These are phyloP conservation scores for Cynara cardunculus DNA, from an alignment of 129 eudicot species.

Conservation along the genomic window DNA sequence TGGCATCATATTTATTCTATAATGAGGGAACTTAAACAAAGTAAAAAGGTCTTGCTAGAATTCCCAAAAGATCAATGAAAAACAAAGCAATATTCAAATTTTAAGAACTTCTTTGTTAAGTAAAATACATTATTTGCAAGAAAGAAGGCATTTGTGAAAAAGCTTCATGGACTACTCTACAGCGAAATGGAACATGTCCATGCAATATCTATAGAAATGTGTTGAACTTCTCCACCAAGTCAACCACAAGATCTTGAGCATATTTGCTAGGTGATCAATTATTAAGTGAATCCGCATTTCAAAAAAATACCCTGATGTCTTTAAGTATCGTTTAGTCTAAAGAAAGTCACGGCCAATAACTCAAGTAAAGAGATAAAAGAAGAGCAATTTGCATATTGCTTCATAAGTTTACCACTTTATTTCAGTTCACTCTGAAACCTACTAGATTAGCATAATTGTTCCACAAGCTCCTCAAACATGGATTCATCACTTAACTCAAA, in stretches of 20 bases:
- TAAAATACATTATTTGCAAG: not conserved
- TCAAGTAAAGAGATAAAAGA: not conserved
- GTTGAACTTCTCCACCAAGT: not conserved
- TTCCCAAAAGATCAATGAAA: not conserved
- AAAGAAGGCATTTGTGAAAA: not conserved
- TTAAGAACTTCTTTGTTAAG: not conserved
- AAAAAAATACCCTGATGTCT: not conserved
- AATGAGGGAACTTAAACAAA: not conserved
- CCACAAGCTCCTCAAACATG: not conserved
- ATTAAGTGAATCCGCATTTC: not conserved
- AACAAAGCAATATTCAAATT: not conserved
- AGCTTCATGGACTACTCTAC: not conserved
- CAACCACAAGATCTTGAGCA: not conserved
- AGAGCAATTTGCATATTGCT: not conserved
- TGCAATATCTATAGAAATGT: not conserved
- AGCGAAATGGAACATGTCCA: not conserved
- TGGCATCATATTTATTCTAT: not conserved
- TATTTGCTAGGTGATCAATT: not conserved
- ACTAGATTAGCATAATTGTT: not conserved
- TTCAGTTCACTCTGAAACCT: not conserved
- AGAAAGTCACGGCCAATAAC: not conserved
- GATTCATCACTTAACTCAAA: not conserved
- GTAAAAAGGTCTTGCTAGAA: not conserved
- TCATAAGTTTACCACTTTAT: not conserved
- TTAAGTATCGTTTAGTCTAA: not conserved